Evolutionary conservation across 202 grass and related monocot genomes (phyloP), one percentile per base, ranked within the genome.

Genomic region (Setaria viridis): DNA sequence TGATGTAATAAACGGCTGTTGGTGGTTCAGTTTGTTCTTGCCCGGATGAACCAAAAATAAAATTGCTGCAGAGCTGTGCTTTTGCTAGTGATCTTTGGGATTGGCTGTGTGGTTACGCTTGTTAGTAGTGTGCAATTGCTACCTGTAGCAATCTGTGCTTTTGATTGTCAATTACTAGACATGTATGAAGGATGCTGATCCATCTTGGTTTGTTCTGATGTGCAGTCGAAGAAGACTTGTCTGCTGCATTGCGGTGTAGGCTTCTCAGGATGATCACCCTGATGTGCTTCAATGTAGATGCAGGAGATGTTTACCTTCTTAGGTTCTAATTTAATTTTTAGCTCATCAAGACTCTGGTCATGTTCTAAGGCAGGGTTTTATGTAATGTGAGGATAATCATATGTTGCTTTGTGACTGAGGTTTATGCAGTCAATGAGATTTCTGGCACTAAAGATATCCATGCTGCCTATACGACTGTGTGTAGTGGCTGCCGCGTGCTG

Each of bases 161-260:
- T 25, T 41, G 39, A 41, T 41, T 41, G 39, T 41, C 5, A 41
- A 2, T 5, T 41, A 41, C 39, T 41, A 41, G 5, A 5, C 39
- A 41, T 41, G 39, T 41, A 13, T 11, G 9, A 14, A 6, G 9
- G 1, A 5, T 14, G 0, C 54, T 72, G 13, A 82, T 70, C 1
- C 1, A 37, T 35, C 25, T 54, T 57, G 29, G 25, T 9, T 47
- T n/a, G 14, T 32, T 20, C 0, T 11, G 10, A 33, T 84, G 0
- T 89, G 17, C 80, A 95, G 91, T 95, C 88, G 89, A 95, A 95
- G 91, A 95, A 93, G 83, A 29, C 48, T 9, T 14, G 6, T 35
- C 8, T 42, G 42, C 2, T 63, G 5, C 85, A 32, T 37, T 29
- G 1, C 14, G 4, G 25, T 0, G 25, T 25, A 25, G 9, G 1